phyloP scores from a whole-genome alignment of 768 basidiomycete genomes.

The Mycena capillaripes region DNA sequence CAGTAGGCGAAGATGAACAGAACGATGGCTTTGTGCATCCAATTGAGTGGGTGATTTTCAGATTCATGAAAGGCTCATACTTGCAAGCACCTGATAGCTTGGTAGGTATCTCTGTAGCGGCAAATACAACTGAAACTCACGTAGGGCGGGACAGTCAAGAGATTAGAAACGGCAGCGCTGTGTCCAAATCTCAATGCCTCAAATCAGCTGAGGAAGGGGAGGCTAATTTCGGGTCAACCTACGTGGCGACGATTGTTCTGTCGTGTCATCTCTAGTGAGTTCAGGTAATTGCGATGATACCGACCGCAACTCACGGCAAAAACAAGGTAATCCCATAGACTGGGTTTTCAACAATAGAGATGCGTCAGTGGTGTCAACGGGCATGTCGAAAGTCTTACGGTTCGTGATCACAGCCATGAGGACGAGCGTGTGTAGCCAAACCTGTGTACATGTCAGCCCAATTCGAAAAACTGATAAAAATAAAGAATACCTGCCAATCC shows the following conservation, averaged over 20 bases:
- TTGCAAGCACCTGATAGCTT: conserved; percentile 55
- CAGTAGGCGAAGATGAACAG: conserved; percentile 66
- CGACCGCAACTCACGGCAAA: conserved; percentile 74
- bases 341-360: conserved; percentile 39
- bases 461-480: not conserved
- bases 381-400: conserved; percentile 55
- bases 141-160: conserved; percentile 80
- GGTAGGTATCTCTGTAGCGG: not conserved
- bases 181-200: conserved; percentile 67
- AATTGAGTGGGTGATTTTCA: not conserved
- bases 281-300: not conserved
- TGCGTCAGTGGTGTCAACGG: not conserved
- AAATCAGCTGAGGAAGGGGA: not conserved
- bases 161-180: conserved; percentile 67
- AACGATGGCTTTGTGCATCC: conserved; percentile 58
- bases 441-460: conserved; percentile 37
- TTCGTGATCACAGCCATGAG: conserved; percentile 73
- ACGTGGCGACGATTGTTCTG: conserved; percentile 74
- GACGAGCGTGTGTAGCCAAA: conserved; percentile 70
- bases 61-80: conserved; percentile 50
- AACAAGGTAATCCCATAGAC: conserved; percentile 82
- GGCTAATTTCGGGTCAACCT: conserved; percentile 20
- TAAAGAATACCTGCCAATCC: conserved; percentile 72
- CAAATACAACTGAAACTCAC: conserved; percentile 10
- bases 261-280: not conserved